A percentile compares a stretch with the other conserved stretches of the same genome.
Evolutionary conservation across 305 asterid genomes (phyloP).

Genomic region (Solanum hybrid): DNA sequence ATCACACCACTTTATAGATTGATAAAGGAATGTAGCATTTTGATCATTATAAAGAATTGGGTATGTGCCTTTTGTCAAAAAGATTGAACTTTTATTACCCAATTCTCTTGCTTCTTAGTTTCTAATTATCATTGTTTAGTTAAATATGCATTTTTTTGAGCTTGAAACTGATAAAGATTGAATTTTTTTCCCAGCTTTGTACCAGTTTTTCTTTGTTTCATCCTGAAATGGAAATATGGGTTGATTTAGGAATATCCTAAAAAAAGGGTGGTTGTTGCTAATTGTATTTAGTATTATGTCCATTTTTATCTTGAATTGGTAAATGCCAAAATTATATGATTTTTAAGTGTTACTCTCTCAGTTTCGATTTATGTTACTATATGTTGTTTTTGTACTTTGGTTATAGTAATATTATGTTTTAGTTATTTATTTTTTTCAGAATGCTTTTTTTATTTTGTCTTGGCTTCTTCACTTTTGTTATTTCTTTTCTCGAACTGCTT

Average conservation of each 20-base stretch:
- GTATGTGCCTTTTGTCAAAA: constrained; percentile 16
- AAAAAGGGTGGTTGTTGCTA: not conserved
- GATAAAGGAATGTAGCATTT: constrained; percentile 16
- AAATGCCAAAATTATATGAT: not conserved
- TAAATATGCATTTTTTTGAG: not conserved
- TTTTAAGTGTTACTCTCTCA: not conserved
- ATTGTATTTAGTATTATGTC: not conserved
- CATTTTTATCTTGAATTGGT: not conserved
- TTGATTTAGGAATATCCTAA: not conserved
- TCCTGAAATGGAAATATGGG: not conserved
- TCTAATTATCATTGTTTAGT: not conserved
- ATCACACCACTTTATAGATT: constrained; percentile 14
- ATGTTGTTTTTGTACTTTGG: not conserved
- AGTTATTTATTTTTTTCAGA: not conserved
- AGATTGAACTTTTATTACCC: not conserved
- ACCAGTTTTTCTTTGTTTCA: not conserved
- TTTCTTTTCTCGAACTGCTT: not conserved
- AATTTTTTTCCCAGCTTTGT: not conserved
- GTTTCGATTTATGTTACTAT: not conserved
- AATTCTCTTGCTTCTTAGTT: not conserved
- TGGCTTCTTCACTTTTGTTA: not conserved
- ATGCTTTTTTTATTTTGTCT: not conserved
- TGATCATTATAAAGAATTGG: constrained; percentile 17
- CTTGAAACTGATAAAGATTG: not conserved
- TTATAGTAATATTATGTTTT: not conserved